Percentiles rank a stretch among this genome's conserved stretches.
Evolutionary conservation across 495 filamentous ascomycete species (phyloP).

Genomic region (Tuber calosporum): DNA sequence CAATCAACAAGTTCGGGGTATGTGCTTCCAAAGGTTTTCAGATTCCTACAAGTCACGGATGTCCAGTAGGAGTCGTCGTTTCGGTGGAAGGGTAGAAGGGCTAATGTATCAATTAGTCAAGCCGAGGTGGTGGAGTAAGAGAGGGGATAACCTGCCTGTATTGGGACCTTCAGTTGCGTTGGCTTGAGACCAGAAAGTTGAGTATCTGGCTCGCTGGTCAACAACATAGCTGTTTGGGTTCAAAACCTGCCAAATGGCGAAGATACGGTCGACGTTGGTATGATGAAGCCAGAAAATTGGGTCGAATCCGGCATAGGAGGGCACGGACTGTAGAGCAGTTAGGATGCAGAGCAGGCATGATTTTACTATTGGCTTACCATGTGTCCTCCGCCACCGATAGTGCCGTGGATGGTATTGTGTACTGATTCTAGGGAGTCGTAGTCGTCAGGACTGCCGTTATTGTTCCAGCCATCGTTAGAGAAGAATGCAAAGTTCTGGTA

Average conservation of each 20-base stretch:
- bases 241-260: conserved; percentile 61
- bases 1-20: conserved; percentile 49
- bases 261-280: conserved; percentile 58
- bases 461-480: conserved; percentile 56
- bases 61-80: conserved; percentile 41
- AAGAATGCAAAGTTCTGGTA: conserved; percentile 54
- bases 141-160: conserved; percentile 20
- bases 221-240: conserved; percentile 32
- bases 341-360: not conserved
- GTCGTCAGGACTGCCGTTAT: conserved; percentile 54
- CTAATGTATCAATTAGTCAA: conserved; percentile 12
- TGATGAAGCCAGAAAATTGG: conserved; percentile 66
- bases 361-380: conserved; percentile 47
- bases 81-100: conserved; percentile 44
- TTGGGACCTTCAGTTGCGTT: conserved; percentile 23
- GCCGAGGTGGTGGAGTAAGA: not conserved
- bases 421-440: conserved; percentile 37
- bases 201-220: conserved; percentile 16
- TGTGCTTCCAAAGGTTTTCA: conserved; percentile 46
- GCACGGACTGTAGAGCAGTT: conserved; percentile 11
- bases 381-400: conserved; percentile 30
- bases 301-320: conserved; percentile 50
- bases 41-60: conserved; percentile 38
- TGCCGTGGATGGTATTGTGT: conserved; percentile 30
- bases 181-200: conserved; percentile 26